Percentiles rank a stretch among this genome's conserved stretches.
These are phyloP conservation scores for Pseudevernia furfuracea DNA, from an alignment of 495 filamentous ascomycete species.

Conservation along the genomic window DNA sequence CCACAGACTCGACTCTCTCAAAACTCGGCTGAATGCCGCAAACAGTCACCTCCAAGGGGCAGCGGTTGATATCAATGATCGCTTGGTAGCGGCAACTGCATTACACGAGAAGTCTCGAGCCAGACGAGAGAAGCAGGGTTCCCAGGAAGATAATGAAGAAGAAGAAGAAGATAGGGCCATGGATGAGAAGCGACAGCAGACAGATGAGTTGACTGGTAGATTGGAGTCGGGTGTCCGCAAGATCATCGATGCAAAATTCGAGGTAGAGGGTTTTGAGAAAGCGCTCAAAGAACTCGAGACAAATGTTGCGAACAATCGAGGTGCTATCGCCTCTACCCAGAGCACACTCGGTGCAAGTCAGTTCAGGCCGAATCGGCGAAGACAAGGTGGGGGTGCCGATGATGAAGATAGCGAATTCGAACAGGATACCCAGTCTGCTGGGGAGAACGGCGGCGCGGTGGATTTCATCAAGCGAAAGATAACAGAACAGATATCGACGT, in stretches of 20 bases:
- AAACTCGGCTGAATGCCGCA: conserved; percentile 35
- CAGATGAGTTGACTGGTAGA: conserved; percentile 31
- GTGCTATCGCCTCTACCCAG: conserved; percentile 25
- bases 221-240: conserved; percentile 37
- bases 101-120: conserved; percentile 21
- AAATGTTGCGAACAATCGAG: conserved; percentile 26
- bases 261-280: conserved; percentile 31
- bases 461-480: conserved; percentile 30
- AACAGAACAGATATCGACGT: conserved; percentile 28
- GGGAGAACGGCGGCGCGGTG: conserved; percentile 24
- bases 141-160: conserved; percentile 16
- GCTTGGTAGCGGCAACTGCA: conserved; percentile 32
- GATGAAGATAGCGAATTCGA: conserved; percentile 28
- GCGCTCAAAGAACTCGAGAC: conserved; percentile 31
- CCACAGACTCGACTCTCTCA: conserved; percentile 30
- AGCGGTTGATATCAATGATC: conserved; percentile 43
- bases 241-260: conserved; percentile 36
- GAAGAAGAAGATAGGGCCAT: conserved; percentile 16
- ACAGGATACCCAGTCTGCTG: conserved; percentile 28
- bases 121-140: conserved; percentile 16
- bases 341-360: conserved; percentile 24
- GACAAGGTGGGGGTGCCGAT: conserved; percentile 25
- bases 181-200: conserved; percentile 28
- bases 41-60: conserved; percentile 36
- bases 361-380: conserved; percentile 19